Evolutionary conservation across 2,329 filamentous ascomycete genomes (phyloP).

Genomic region (Orbilia ellipsospora): DNA sequence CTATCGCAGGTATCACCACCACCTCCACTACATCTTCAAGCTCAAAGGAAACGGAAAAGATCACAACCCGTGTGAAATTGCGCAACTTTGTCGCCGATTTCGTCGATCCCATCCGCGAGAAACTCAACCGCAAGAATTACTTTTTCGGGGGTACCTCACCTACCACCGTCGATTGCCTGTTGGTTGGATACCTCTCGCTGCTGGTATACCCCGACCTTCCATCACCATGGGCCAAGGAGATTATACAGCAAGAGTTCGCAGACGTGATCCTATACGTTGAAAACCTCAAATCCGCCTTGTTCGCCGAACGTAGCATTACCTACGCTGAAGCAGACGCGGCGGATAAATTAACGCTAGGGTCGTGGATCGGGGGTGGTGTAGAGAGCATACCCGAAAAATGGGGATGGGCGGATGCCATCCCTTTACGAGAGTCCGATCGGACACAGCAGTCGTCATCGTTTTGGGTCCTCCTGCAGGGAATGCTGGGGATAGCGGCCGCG

Average conservation of each 20-base stretch:
- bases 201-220: slow-evolving; percentile 74
- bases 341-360: slow-evolving; percentile 23
- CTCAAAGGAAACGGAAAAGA: slow-evolving; percentile 61
- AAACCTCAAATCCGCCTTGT: slow-evolving; percentile 58
- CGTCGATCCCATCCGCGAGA: slow-evolving; percentile 75
- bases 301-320: neutral
- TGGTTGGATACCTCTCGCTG: slow-evolving; percentile 80
- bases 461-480: slow-evolving; percentile 24
- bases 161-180: slow-evolving; percentile 80
- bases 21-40: neutral
- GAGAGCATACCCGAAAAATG: slow-evolving; percentile 10
- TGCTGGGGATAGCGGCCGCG: slow-evolving; percentile 24
- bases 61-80: slow-evolving; percentile 64
- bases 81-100: slow-evolving; percentile 77
- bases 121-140: slow-evolving; percentile 68
- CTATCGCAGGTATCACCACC: slow-evolving; percentile 33
- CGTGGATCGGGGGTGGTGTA: slow-evolving; percentile 17
- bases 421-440: slow-evolving; percentile 27
- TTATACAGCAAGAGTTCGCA: slow-evolving; percentile 67
- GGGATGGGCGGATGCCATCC: slow-evolving; percentile 21
- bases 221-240: slow-evolving; percentile 72
- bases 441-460: slow-evolving; percentile 14
- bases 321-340: neutral
- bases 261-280: slow-evolving; percentile 65
- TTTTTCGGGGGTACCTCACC: slow-evolving; percentile 68